Evolutionary conservation across 768 basidiomycete genomes (phyloP).

Genomic region (Mrakia hoshinonis): DNA sequence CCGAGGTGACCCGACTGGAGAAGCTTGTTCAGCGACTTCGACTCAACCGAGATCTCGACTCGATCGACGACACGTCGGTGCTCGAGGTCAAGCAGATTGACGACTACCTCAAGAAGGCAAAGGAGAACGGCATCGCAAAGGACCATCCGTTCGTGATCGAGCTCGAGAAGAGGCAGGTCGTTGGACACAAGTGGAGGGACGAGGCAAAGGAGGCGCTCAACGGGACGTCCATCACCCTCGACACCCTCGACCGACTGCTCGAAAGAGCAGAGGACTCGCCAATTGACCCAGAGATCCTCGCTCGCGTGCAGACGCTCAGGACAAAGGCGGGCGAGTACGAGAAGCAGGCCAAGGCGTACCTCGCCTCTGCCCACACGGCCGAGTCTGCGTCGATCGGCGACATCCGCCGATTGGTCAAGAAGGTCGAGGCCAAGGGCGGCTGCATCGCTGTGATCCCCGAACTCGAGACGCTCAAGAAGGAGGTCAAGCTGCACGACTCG

Average conservation of each 20-base stretch:
- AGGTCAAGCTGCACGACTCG: conserved; percentile 33
- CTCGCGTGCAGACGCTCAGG: conserved; percentile 44
- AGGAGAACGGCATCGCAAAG: conserved; percentile 54
- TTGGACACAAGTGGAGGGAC: conserved; percentile 70
- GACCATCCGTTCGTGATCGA: conserved; percentile 59
- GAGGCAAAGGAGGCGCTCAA: conserved; percentile 56
- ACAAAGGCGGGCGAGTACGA: conserved; percentile 69
- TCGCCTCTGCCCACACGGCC: conserved; percentile 38
- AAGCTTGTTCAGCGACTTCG: conserved; percentile 71
- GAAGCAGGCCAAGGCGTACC: conserved; percentile 64
- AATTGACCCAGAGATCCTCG: conserved; percentile 57
- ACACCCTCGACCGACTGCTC: conserved; percentile 65
- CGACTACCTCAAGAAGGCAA: conserved; percentile 60
- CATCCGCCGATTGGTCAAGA: conserved; percentile 34
- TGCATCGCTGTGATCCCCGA: conserved; percentile 36
- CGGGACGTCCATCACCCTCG: conserved; percentile 53
- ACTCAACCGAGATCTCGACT: conserved; percentile 60
- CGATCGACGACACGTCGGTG: conserved; percentile 58
- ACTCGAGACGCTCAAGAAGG: conserved; percentile 34
- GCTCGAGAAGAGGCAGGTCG: conserved; percentile 56
- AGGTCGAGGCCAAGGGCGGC: conserved; percentile 31
- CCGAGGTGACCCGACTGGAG: conserved; percentile 67
- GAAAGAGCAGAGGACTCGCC: conserved; percentile 59
- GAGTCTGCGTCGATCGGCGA: conserved; percentile 31
- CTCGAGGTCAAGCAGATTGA: conserved; percentile 71